Conservation (phyloP, 1,139 yeast genomes). For the Blastobotrys buckinghamii region DNA sequence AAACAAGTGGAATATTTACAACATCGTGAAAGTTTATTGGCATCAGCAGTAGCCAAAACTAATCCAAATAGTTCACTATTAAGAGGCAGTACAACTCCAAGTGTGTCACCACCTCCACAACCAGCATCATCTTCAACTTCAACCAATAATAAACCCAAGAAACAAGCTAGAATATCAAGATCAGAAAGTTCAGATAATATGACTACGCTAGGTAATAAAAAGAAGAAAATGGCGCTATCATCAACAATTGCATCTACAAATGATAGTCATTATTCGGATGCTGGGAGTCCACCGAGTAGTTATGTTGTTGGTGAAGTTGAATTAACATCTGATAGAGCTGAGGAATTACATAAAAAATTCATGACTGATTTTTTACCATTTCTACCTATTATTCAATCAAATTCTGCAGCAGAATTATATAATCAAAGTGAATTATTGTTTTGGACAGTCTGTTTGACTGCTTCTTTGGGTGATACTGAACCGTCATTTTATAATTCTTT, state of each 20-base stretch:
- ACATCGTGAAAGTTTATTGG: constrained; percentile 41
- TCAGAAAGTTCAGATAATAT: background rate
- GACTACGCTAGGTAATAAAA: background rate
- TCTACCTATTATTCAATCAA: constrained; percentile 70
- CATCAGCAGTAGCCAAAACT: constrained; percentile 22
- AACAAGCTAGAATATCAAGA: background rate
- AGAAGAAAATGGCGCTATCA: constrained; percentile 1
- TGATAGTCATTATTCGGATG: constrained; percentile 3
- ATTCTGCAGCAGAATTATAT: constrained; percentile 70
- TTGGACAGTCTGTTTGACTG: constrained; percentile 88
- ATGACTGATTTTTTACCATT: constrained; percentile 64
- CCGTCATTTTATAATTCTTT: constrained; percentile 74
- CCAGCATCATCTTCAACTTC: background rate
- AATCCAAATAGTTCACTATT: constrained; percentile 18
- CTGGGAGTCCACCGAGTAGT: constrained; percentile 9
- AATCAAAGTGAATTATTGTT: constrained; percentile 78
- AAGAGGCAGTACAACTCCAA: background rate
- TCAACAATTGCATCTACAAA: constrained; percentile 9
- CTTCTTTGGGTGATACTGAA: constrained; percentile 80
- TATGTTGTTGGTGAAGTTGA: constrained; percentile 71
- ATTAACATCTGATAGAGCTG: constrained; percentile 60
- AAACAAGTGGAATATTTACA: constrained; percentile 72
- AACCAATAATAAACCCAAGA: background rate
- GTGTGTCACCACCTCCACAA: background rate
- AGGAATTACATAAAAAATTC: constrained; percentile 64